A percentile compares a stretch with the other conserved stretches of the same genome.
phyloP scores from a whole-genome alignment of 352 stramenopile species.

The Pythium monospermum region DNA sequence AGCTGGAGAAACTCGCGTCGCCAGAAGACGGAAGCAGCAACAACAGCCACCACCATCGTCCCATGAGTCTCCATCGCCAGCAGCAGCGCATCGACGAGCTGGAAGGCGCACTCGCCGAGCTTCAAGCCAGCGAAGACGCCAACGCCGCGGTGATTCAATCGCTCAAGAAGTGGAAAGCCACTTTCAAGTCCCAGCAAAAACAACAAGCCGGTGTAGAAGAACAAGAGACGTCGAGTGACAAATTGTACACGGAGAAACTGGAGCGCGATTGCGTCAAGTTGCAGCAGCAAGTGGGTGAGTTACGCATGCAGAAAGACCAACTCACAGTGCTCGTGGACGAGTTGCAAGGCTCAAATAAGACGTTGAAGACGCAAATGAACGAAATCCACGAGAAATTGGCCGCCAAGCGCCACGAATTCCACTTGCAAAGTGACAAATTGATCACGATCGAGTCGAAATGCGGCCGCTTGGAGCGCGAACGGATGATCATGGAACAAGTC shows the following conservation, averaged over 20 bases:
- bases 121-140: slow-evolving; percentile 27
- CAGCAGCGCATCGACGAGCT: slow-evolving; percentile 36
- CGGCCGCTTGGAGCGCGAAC: slow-evolving; percentile 64
- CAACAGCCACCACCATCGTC: slow-evolving; percentile 5
- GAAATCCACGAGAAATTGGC: slow-evolving; percentile 34
- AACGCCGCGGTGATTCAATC: slow-evolving; percentile 37
- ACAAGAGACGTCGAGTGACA: slow-evolving; percentile 35
- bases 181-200: slow-evolving; percentile 33
- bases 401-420: slow-evolving; percentile 35
- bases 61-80: slow-evolving; percentile 14
- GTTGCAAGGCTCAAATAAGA: slow-evolving; percentile 25
- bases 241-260: slow-evolving; percentile 35
- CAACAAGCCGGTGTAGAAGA: slow-evolving; percentile 22
- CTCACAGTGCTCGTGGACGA: slow-evolving; percentile 5
- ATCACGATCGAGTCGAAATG: slow-evolving; percentile 62
- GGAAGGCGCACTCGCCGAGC: slow-evolving; percentile 28
- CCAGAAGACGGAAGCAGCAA: slow-evolving; percentile 21
- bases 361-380: slow-evolving; percentile 33
- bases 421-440: slow-evolving; percentile 48
- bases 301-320: slow-evolving; percentile 27
- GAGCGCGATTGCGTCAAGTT: slow-evolving; percentile 32
- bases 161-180: slow-evolving; percentile 38
- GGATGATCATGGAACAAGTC: slow-evolving; percentile 71
- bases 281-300: slow-evolving; percentile 22
- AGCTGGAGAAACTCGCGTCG: slow-evolving; percentile 50